These are phyloP conservation scores for Mucor indicus DNA, from an alignment of 371 early-diverging fungal genomes.

Conservation along the genomic window DNA sequence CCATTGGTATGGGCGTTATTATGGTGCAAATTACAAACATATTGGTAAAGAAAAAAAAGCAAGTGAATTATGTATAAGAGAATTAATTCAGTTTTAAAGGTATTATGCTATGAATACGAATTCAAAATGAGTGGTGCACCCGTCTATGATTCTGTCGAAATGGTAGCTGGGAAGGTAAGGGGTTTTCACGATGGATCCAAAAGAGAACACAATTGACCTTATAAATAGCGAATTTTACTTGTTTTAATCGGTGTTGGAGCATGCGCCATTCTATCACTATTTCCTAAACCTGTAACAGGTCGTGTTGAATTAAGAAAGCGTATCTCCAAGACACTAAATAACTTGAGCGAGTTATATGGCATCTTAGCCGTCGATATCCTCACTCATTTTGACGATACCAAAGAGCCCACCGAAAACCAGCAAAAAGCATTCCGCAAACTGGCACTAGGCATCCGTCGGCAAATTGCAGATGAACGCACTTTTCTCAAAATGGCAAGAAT, in stretches of 20 bases:
- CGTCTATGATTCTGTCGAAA: constrained; percentile 25
- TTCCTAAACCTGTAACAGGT: constrained; percentile 37
- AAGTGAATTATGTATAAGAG: too few relatives aligned
- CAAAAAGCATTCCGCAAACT: constrained; percentile 33
- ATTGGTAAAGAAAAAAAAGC: too few relatives aligned
- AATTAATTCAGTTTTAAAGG: too few relatives aligned
- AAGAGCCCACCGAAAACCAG: constrained; percentile 19
- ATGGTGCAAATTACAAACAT: constrained; percentile 30
- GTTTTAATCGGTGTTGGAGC: constrained; percentile 41
- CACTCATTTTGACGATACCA: not conserved
- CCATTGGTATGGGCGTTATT: constrained; percentile 19
- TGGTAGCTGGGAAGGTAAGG: constrained; percentile 45
- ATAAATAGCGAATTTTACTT: constrained; percentile 31
- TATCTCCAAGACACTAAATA: constrained; percentile 35
- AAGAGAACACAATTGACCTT: too few relatives aligned
- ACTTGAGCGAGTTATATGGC: constrained; percentile 37
- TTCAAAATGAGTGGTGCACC: constrained; percentile 15
- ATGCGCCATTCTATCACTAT: constrained; percentile 27
- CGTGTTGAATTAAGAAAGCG: constrained; percentile 47
- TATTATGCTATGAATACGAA: constrained; percentile 33
- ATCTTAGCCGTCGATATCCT: constrained; percentile 24
- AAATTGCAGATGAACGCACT: constrained; percentile 39
- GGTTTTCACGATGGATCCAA: too few relatives aligned
- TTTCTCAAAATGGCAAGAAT: constrained; percentile 23
- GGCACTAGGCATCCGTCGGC: constrained; percentile 31